These are phyloP conservation scores for Psilocybe tampanensis DNA, from an alignment of 768 basidiomycete species.

Conservation along the genomic window DNA sequence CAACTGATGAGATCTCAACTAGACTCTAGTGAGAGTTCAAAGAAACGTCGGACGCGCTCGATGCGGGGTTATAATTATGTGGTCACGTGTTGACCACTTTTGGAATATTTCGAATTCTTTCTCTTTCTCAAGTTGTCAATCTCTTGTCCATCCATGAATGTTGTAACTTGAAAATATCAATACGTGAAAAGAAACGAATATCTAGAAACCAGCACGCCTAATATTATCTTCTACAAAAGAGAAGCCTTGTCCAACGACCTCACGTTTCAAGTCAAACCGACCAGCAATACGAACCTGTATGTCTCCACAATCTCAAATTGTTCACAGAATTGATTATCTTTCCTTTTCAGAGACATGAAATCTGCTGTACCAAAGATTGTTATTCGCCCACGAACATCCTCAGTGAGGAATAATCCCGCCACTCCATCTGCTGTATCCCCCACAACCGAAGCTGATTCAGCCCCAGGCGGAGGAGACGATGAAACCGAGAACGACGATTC, in stretches of 20 bases:
- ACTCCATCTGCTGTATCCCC: slow-evolving; percentile 20
- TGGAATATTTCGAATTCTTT: neutral
- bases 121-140: neutral
- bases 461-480: slow-evolving; percentile 29
- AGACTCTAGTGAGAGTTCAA: no score
- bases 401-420: slow-evolving; percentile 21
- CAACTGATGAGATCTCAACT: neutral
- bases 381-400: slow-evolving; percentile 43
- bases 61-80: no score
- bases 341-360: neutral
- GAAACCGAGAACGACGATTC: slow-evolving; percentile 31
- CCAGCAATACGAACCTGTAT: no score
- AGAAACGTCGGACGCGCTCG: no score
- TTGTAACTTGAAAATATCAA: no score
- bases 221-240: neutral
- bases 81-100: neutral
- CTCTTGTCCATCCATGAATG: no score
- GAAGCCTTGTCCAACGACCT: no score
- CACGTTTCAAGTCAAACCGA: no score
- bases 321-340: neutral
- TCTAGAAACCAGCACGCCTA: neutral
- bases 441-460: slow-evolving; percentile 28
- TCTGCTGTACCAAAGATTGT: slow-evolving; percentile 47
- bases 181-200: neutral
- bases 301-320: no score